A percentile compares a stretch with the other conserved stretches of the same genome.
Evolutionary conservation across 306 rosid genomes (phyloP).

Genomic region (Datisca glomerata): DNA sequence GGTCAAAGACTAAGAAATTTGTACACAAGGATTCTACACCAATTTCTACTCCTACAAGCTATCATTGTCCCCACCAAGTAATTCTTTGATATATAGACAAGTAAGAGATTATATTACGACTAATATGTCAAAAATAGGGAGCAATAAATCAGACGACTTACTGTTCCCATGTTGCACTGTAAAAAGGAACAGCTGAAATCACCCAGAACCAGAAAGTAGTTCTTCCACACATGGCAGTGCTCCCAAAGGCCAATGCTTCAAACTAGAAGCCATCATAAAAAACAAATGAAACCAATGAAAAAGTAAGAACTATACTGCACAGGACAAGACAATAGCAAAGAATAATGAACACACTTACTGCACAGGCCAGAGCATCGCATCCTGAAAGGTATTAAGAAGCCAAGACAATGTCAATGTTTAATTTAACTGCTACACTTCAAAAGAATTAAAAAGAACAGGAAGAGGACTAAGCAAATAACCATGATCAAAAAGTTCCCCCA

Average conservation of each 20-base stretch:
- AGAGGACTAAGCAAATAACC: constrained; percentile 52
- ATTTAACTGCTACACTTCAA: constrained; percentile 3
- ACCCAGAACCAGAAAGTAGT: constrained; percentile 91
- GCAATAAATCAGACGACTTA: too few species aligned
- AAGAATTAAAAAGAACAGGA: constrained; percentile 5
- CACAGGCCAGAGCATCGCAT: constrained; percentile 97
- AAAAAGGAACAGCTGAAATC: constrained; percentile 85
- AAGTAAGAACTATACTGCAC: constrained; percentile 4
- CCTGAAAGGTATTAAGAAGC: constrained; percentile 50
- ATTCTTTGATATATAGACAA: too few species aligned
- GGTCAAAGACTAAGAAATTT: too few species aligned
- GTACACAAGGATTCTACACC: too few species aligned
- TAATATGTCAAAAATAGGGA: too few species aligned
- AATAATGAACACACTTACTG: constrained; percentile 69
- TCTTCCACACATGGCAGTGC: constrained; percentile 88
- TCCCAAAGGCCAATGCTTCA: constrained; percentile 86
- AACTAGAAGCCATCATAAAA: constrained; percentile 35
- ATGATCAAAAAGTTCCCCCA: constrained; percentile 96
- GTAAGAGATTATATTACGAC: too few species aligned
- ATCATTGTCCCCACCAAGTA: too few species aligned
- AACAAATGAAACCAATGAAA: constrained; percentile 2
- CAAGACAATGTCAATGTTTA: constrained; percentile 15
- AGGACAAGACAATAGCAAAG: too few species aligned
- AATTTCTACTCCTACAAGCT: too few species aligned
- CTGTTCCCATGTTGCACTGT: constrained; percentile 96